phyloP scores from a whole-genome alignment of 129 eudicot species.

The Saussurea involucrata region DNA sequence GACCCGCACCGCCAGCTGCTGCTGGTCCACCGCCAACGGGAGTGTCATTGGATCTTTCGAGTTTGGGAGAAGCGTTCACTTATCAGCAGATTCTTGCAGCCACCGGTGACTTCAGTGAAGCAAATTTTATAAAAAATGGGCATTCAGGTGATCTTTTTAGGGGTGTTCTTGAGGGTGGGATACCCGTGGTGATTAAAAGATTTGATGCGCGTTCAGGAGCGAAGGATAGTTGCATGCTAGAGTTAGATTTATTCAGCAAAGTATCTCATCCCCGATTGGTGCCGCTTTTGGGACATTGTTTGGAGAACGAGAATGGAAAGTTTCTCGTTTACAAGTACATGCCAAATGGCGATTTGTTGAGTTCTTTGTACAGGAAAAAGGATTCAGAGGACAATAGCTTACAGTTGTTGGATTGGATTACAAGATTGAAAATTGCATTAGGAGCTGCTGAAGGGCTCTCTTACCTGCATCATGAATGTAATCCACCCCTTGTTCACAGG shows the following conservation, averaged over 20 bases:
- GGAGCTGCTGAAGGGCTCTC: constrained; percentile 93
- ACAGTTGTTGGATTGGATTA: constrained; percentile 96
- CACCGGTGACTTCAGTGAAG: constrained; percentile 58
- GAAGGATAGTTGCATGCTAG: constrained; percentile 59
- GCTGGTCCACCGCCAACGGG: constrained; percentile 37
- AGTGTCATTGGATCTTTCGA: constrained; percentile 44
- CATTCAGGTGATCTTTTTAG: constrained; percentile 88
- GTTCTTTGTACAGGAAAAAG: constrained; percentile 66
- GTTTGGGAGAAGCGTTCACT: constrained; percentile 67
- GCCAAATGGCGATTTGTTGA: constrained; percentile 83
- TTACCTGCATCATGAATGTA: constrained; percentile 88
- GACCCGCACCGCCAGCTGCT: constrained; percentile 46
- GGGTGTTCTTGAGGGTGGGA: constrained; percentile 72
- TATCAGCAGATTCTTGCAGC: constrained; percentile 72
- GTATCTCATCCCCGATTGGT: constrained; percentile 77
- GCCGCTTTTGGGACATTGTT: constrained; percentile 87
- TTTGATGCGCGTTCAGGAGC: constrained; percentile 43
- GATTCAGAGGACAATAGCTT: constrained; percentile 56
- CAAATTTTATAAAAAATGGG: constrained; percentile 66
- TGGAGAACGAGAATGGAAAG: constrained; percentile 73
- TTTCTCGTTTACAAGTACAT: constrained; percentile 70
- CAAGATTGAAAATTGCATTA: constrained; percentile 82
- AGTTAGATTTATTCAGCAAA: constrained; percentile 70
- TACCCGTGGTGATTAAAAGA: constrained; percentile 61
- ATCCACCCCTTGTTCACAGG: constrained; percentile 98